Conservation (phyloP, 352 stramenopile species). For the Phytopythium boreale region DNA sequence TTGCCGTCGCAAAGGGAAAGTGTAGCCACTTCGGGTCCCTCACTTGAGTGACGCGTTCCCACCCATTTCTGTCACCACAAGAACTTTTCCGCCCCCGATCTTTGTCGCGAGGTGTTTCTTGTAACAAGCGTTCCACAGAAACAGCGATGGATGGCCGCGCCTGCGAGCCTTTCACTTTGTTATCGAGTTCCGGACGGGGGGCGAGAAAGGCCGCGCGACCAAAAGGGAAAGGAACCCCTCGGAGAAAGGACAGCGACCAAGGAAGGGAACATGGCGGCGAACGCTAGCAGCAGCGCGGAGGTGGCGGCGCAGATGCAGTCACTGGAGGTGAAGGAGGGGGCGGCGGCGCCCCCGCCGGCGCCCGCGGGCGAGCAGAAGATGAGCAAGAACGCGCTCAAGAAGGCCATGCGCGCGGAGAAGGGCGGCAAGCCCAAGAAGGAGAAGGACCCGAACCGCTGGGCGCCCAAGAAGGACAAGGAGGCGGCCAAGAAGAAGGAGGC, state of each 20-base stretch:
- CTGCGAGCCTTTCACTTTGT: background rate
- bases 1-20: background rate
- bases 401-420: slow-evolving; percentile 87
- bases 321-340: slow-evolving; percentile 10
- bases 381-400: slow-evolving; percentile 97
- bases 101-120: background rate
- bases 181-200: background rate
- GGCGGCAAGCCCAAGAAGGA: slow-evolving; percentile 92
- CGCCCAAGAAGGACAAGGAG: slow-evolving; percentile 85
- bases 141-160: background rate
- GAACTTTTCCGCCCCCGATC: slow-evolving; percentile 1
- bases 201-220: background rate
- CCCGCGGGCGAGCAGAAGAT: slow-evolving; percentile 54
- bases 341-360: background rate
- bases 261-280: background rate
- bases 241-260: background rate
- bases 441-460: slow-evolving; percentile 92
- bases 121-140: background rate
- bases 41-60: background rate
- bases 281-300: background rate
- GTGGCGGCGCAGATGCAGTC: slow-evolving; percentile 8
- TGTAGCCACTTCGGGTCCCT: slow-evolving; percentile 1
- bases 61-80: slow-evolving; percentile 4
- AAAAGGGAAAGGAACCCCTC: background rate
- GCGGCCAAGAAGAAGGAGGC: slow-evolving; percentile 81